Evolutionary conservation across 2,329 filamentous ascomycete species (phyloP).

Genomic region (Nemania abortiva): DNA sequence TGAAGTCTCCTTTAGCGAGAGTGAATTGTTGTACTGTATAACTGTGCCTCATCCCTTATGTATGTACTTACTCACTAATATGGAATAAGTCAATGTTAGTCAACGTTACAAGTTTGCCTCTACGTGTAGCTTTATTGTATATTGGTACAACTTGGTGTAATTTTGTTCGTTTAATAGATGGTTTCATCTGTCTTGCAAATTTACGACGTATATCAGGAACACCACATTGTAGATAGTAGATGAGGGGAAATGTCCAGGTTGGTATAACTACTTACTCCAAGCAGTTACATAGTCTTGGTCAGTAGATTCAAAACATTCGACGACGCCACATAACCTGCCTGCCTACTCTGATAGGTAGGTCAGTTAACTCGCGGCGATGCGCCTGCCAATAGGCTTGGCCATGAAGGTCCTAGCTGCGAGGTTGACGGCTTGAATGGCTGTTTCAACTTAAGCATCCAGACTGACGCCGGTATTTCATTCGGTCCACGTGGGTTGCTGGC

Average conservation of each 20-base stretch:
- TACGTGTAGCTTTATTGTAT: neutral
- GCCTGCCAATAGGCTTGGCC: slow-evolving; percentile 8
- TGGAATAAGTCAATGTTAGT: neutral
- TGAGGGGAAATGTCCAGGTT: too few species aligned
- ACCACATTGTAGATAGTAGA: too few species aligned
- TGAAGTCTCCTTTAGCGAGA: slow-evolving; percentile 7
- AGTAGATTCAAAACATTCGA: neutral
- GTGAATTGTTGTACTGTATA: neutral
- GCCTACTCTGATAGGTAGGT: neutral
- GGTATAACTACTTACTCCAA: too few species aligned
- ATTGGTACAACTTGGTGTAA: neutral
- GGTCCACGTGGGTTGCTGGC: slow-evolving; percentile 34
- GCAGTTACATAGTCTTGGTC: too few species aligned
- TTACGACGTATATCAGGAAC: too few species aligned
- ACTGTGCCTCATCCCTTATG: neutral
- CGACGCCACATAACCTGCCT: slow-evolving; percentile 1
- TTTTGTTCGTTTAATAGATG: neutral
- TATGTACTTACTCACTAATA: neutral
- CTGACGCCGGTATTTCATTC: slow-evolving; percentile 33
- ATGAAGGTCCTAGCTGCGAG: slow-evolving; percentile 8
- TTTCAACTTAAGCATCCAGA: slow-evolving; percentile 30
- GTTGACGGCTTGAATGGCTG: slow-evolving; percentile 24
- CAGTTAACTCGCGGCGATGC: slow-evolving; percentile 2
- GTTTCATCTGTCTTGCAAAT: neutral
- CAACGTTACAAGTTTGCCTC: neutral